A percentile compares a stretch with the other conserved stretches of the same genome.
Conservation (phyloP, 257 asterid genomes). For the Coffea canephora region DNA sequence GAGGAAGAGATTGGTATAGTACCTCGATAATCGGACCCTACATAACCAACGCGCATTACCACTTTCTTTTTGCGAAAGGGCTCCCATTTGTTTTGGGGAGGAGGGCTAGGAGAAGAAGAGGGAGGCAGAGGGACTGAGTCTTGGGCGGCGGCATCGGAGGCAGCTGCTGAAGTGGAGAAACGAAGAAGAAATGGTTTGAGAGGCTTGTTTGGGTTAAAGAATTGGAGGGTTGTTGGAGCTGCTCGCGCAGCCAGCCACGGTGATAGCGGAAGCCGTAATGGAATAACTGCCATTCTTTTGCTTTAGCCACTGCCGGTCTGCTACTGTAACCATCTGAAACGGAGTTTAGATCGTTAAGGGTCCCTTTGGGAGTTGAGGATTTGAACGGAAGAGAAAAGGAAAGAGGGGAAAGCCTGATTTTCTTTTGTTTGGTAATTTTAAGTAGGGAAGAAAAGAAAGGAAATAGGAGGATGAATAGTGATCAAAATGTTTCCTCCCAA, state of each 20-base stretch:
- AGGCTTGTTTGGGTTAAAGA: conserved; percentile 24
- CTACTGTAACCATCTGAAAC: no score
- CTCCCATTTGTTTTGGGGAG: conserved; percentile 55
- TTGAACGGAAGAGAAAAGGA: no score
- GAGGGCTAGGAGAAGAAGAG: conserved; percentile 2
- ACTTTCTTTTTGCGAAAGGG: conserved; percentile 84
- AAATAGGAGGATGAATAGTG: no score
- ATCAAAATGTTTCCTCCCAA: no score
- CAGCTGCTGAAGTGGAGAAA: conserved; percentile 28
- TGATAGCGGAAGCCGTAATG: conserved; percentile 28
- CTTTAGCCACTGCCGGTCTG: background rate
- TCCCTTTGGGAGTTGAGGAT: no score
- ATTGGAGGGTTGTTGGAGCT: conserved; percentile 9
- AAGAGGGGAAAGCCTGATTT: no score
- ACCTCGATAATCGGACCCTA: conserved; percentile 91
- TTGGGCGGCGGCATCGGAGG: conserved; percentile 19
- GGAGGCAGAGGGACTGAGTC: conserved; percentile 23
- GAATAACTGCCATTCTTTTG: conserved; percentile 39
- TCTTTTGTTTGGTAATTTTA: no score
- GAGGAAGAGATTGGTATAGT: no score
- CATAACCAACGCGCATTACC: conserved; percentile 94
- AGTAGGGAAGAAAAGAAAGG: no score
- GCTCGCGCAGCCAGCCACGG: conserved; percentile 34
- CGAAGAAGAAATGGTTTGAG: conserved; percentile 23
- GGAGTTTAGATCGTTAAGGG: no score